Conservation (phyloP, 208 protist species). For the Leishmania major region DNA sequence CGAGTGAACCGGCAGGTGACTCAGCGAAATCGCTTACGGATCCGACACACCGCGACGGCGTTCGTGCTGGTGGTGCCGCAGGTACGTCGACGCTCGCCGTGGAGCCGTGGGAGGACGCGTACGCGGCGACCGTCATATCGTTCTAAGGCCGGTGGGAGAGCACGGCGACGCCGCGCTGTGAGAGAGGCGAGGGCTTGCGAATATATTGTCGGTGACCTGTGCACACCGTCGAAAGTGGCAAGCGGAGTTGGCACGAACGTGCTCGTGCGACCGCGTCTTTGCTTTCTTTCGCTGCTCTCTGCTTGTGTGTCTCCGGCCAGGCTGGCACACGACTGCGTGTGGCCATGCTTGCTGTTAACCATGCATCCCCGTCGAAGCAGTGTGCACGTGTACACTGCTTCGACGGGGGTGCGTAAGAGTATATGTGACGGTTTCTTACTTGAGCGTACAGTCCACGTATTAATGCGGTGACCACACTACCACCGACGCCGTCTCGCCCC, state of each 20-base stretch:
- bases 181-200: background rate
- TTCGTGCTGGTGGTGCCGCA: no score
- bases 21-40: background rate
- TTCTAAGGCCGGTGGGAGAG: conserved; percentile 10
- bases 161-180: background rate
- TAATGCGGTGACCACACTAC: no score
- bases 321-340: background rate
- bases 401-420: background rate
- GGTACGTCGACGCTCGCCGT: background rate
- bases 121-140: conserved; percentile 8
- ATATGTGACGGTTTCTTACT: background rate
- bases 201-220: background rate
- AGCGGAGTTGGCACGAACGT: background rate
- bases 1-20: background rate
- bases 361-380: no score
- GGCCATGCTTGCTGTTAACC: no score
- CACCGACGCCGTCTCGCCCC: background rate
- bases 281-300: background rate
- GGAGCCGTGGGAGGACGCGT: conserved; percentile 37
- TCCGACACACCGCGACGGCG: background rate
- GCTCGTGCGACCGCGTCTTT: background rate
- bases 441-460: background rate
- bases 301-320: background rate
- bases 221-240: background rate
- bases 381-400: no score